Evolutionary conservation across 2,329 filamentous ascomycete genomes (phyloP).

Genomic region (Mycosphaerelloides madeirae): DNA sequence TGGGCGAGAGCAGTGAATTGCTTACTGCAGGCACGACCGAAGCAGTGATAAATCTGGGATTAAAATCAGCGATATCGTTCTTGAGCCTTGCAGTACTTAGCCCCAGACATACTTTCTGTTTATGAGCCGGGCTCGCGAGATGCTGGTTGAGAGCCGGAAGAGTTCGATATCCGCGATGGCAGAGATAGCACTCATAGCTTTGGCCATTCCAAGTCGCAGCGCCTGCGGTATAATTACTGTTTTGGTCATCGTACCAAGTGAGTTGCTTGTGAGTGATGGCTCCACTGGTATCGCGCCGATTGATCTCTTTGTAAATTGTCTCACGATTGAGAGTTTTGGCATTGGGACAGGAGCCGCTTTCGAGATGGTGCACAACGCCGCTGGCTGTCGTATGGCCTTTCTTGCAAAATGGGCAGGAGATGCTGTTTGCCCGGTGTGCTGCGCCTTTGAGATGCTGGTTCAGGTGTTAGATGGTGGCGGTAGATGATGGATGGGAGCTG

Average conservation of each 20-base stretch:
- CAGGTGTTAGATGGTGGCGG: too few species aligned
- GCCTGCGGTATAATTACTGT: constrained; percentile 36
- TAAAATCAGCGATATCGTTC: too few species aligned
- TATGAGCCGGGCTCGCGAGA: constrained; percentile 50
- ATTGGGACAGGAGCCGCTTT: constrained; percentile 49
- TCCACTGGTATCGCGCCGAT: constrained; percentile 44
- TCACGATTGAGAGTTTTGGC: constrained; percentile 47
- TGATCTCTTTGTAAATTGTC: constrained; percentile 44
- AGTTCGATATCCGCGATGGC: constrained; percentile 41
- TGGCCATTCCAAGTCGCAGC: constrained; percentile 42
- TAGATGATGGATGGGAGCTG: too few species aligned
- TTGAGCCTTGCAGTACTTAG: too few species aligned
- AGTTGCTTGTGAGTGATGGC: constrained; percentile 51
- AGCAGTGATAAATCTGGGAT: constrained; percentile 40
- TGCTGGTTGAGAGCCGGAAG: constrained; percentile 47
- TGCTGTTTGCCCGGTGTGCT: constrained; percentile 48
- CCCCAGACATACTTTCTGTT: constrained; percentile 44
- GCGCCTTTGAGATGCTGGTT: too few species aligned
- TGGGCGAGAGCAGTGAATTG: constrained; percentile 39
- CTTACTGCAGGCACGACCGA: constrained; percentile 36
- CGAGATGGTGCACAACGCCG: constrained; percentile 54
- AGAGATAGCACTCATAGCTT: constrained; percentile 53
- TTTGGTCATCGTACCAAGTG: constrained; percentile 39
- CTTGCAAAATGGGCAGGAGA: constrained; percentile 55
- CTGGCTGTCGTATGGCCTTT: constrained; percentile 46